phyloP scores from a whole-genome alignment of 2,329 filamentous ascomycete species.

The Elsinoe australis region DNA sequence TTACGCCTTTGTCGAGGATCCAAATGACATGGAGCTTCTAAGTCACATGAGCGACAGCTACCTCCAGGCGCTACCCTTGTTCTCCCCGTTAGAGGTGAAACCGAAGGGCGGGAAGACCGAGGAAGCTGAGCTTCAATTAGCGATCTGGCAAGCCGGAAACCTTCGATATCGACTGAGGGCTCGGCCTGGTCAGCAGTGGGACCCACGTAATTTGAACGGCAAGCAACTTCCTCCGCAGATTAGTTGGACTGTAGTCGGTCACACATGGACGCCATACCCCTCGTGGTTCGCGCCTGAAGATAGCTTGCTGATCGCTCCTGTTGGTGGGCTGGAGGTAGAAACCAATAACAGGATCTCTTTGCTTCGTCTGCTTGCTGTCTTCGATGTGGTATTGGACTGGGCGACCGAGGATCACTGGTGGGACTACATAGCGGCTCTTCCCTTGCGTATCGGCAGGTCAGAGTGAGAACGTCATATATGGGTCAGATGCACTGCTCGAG shows the following conservation, averaged over 20 bases:
- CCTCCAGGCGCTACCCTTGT: neutral
- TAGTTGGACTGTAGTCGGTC: conserved; percentile 6
- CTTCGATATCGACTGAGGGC: neutral
- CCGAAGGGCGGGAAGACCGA: neutral
- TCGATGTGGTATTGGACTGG: neutral
- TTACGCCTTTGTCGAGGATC: neutral
- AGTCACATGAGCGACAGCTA: neutral
- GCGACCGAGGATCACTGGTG: neutral
- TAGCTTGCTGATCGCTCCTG: neutral
- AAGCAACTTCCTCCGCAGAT: neutral
- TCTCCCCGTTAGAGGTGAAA: conserved; percentile 1
- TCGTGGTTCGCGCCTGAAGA: conserved; percentile 2
- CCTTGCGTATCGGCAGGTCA: no score
- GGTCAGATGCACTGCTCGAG: no score
- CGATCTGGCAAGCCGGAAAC: conserved; percentile 4
- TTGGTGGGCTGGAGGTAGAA: neutral
- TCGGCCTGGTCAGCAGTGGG: neutral
- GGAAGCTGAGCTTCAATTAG: conserved; percentile 12
- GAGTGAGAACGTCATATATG: no score
- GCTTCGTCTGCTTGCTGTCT: neutral
- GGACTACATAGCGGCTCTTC: no score
- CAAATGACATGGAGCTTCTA: neutral
- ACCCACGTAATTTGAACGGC: neutral
- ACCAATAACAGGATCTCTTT: neutral
- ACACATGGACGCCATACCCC: neutral